Evolutionary conservation across 148 eudicot species (phyloP), one percentile per base, ranked within the genome.

Genomic region (Camellia japonica): DNA sequence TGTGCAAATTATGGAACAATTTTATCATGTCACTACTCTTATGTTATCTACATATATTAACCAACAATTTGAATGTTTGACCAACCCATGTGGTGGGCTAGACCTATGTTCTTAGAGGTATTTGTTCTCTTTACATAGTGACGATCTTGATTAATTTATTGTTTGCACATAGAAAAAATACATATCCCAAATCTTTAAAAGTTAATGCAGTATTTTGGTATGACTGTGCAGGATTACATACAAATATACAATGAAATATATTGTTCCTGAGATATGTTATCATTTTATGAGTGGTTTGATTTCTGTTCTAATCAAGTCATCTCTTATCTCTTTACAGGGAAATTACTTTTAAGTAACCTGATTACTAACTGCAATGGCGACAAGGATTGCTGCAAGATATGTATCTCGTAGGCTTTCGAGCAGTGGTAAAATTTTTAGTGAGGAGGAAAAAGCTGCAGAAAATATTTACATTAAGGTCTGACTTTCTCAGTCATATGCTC

Each of bases 381-480:
- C 91, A 68, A 92, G 93, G 79, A 68, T 76, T 79, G 97, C 95
- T 82, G 83, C 86, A 56, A 92, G 97, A 77, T 87, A 85, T 76
- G 9, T 95, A 7, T 83, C 95, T 38, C 88, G 95, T 51, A 89
- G 98, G 87, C 80, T 96, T 67, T 94, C 95, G 67, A 90, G 98
- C 68, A 68, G 91, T 77, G 98, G 98, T 79, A 91, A 84, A 81
- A 80, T 96, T 47, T 91, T 96, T 5, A 83, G 95, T 70, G 98
- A 96, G 92, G 98, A 96, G 84, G 98, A 96, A 89, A 94, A 85
- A 74, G 99, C 99, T 88, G 99, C 99, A 55, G 99, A 96, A 80
- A 96, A 96, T 89, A 86, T 96, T 80, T 96, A 92, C 85, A 92
- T 96, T 54, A 96, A 96, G 97, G 99, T 96, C 79, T 74, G 51